Percentiles rank a stretch among this genome's conserved stretches.
These are phyloP conservation scores for Lantana camara DNA, from an alignment of 257 asterid genomes.

Conservation along the genomic window DNA sequence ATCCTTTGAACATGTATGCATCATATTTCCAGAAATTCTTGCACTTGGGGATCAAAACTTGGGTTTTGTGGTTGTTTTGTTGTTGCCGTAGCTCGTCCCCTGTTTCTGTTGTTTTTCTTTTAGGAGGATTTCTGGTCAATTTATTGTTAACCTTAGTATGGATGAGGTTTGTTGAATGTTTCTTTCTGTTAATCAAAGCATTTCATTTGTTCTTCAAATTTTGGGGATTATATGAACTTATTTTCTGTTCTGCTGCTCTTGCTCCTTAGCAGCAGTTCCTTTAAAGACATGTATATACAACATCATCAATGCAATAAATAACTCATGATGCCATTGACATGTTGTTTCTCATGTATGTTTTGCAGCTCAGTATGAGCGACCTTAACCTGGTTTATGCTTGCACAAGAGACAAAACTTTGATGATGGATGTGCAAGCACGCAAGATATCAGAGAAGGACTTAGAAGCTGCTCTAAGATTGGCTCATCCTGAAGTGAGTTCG, in stretches of 20 bases:
- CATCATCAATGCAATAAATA: background rate
- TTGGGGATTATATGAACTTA: too few species aligned
- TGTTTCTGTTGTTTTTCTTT: too few species aligned
- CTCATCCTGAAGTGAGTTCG: constrained; percentile 86
- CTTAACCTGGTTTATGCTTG: constrained; percentile 97
- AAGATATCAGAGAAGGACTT: constrained; percentile 88
- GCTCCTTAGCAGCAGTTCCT: background rate
- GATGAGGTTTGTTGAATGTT: constrained; percentile 65
- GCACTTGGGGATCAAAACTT: too few species aligned
- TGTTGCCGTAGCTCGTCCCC: too few species aligned
- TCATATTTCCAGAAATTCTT: too few species aligned
- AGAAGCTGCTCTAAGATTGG: constrained; percentile 86
- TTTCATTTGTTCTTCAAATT: constrained; percentile 1
- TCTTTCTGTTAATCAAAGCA: constrained; percentile 4
- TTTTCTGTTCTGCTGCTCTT: too few species aligned
- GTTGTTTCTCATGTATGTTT: constrained; percentile 32
- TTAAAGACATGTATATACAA: background rate
- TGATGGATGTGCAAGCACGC: constrained; percentile 96
- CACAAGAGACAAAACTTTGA: constrained; percentile 93
- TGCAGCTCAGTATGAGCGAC: constrained; percentile 88
- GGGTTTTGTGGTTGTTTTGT: too few species aligned
- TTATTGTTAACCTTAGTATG: constrained; percentile 88
- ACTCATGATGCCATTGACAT: constrained; percentile 5
- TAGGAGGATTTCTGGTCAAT: constrained; percentile 82
- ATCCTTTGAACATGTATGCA: too few species aligned